Base-by-base conservation (phyloP, 2,329 filamentous ascomycete species). In the Saccharata proteae region DNA sequence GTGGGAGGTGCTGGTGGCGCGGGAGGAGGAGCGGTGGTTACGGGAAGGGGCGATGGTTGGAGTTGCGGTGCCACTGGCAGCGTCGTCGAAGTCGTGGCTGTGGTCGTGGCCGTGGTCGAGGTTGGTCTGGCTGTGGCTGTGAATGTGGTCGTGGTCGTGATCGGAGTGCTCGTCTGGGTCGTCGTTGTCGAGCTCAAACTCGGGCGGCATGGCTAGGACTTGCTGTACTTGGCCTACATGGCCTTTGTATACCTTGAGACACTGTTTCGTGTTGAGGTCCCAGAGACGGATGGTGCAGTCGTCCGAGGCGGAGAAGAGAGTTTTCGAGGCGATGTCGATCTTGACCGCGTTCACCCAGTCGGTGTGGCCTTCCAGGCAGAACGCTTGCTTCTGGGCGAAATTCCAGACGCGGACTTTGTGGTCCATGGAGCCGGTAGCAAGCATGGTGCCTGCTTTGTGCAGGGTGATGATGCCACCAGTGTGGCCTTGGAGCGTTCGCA, bases 341-440 rank as follows among this genome's bases (percentile, higher is more conserved):
- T 80, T 79, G 18, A 96, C 88, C n/a, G 82, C 78, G 57, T 98
- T 98, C 46, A 98, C 86, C 82, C 88, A 96, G 53, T 96, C 86
- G 0, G 68, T 74, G 52, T 98, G 90, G 6, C 86, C 88, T 15
- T 77, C 75, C 9, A 98, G 66, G 30, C 74, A 69, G 43, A 80
- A 93, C 0, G 78, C 80, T 32, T 81, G 77, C 51, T 83, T 84
- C 36, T 80, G 82, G 45, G 80, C 72, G 47, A 92, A 90, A 54
- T 93, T 88, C 71, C 88, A 94, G 26, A 98, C 77, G 51, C 88
- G 85, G 54, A 96, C 78, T 2, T 79, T 88, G 52, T 75, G 77
- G 56, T 98, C 90, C 40, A 86, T 78, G 2, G 85, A 93, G 1
- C 84, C 90, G 1, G 85, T 92, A 0, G 83, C 88, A 12, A 96